phyloP scores from a whole-genome alignment of 768 basidiomycete species.

The Chalciporus sphaerocephalus region DNA sequence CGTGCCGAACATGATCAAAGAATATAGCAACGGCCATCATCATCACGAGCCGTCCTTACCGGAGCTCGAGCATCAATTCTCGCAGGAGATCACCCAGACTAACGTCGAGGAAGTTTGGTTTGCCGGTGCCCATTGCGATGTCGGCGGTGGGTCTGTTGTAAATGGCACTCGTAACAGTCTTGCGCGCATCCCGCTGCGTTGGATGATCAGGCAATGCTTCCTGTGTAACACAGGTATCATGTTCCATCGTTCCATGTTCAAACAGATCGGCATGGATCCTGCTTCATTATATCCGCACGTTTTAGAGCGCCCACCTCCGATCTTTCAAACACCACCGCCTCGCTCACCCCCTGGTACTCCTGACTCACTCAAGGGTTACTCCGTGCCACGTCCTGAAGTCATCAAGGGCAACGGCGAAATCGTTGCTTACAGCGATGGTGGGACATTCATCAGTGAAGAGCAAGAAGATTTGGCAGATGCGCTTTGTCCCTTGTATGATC shows the following conservation, averaged over 20 bases:
- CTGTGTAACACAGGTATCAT: constrained; percentile 51
- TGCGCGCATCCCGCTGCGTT: constrained; percentile 68
- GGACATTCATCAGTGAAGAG: constrained; percentile 43
- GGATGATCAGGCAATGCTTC: constrained; percentile 74
- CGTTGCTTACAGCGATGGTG: constrained; percentile 18
- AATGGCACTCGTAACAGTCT: constrained; percentile 57
- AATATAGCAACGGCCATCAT: constrained; percentile 4
- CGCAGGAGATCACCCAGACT: constrained; percentile 38
- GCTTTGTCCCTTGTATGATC: constrained; percentile 49
- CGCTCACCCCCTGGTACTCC: constrained; percentile 12
- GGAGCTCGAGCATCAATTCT: constrained; percentile 42
- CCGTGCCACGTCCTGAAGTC: constrained; percentile 14
- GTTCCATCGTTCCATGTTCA: constrained; percentile 46
- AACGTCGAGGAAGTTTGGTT: constrained; percentile 81
- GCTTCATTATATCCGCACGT: constrained; percentile 44
- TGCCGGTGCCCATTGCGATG: constrained; percentile 66
- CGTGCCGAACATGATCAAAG: background rate
- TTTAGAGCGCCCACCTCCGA: constrained; percentile 38
- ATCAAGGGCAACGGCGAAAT: constrained; percentile 8
- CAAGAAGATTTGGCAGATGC: constrained; percentile 62
- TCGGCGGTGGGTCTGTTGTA: constrained; percentile 66
- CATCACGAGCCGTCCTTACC: constrained; percentile 11
- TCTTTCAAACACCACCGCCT: constrained; percentile 20
- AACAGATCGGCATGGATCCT: constrained; percentile 44
- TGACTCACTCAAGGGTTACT: constrained; percentile 8